Evolutionary conservation across 2,329 filamentous ascomycete species (phyloP).

Genomic region (Penicillium thymicola): DNA sequence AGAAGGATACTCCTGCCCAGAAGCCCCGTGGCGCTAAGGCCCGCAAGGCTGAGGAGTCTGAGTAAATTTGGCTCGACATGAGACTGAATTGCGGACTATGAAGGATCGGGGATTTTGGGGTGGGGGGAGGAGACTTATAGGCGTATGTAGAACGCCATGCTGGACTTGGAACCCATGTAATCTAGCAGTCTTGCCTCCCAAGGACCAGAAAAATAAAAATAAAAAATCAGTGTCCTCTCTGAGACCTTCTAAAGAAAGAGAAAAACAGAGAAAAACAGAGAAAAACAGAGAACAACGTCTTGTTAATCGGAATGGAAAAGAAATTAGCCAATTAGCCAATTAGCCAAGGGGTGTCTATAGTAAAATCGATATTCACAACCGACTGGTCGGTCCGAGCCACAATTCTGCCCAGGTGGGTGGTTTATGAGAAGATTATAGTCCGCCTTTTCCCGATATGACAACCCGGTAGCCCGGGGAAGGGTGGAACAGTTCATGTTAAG

Average conservation of each 20-base stretch:
- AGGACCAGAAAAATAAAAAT: constrained; percentile 7
- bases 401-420: too few relatives aligned
- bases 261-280: constrained; percentile 7
- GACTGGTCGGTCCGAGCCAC: constrained; percentile 28
- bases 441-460: constrained; percentile 36
- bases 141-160: constrained; percentile 21
- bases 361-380: constrained; percentile 10
- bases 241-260: neutral
- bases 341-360: neutral
- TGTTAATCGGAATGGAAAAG: constrained; percentile 12
- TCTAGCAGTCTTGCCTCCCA: constrained; percentile 26
- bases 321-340: constrained; percentile 11
- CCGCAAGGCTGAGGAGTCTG: constrained; percentile 57
- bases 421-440: constrained; percentile 3
- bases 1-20: constrained; percentile 69
- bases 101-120: neutral
- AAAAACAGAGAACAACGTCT: constrained; percentile 3
- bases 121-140: constrained; percentile 2
- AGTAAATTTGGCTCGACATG: constrained; percentile 27
- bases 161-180: constrained; percentile 31
- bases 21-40: constrained; percentile 81
- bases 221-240: neutral
- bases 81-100: constrained; percentile 3
- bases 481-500: neutral
- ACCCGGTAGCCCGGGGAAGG: constrained; percentile 17